These are phyloP conservation scores for Glaciozyma antarctica DNA, from an alignment of 768 basidiomycete genomes.

Conservation along the genomic window DNA sequence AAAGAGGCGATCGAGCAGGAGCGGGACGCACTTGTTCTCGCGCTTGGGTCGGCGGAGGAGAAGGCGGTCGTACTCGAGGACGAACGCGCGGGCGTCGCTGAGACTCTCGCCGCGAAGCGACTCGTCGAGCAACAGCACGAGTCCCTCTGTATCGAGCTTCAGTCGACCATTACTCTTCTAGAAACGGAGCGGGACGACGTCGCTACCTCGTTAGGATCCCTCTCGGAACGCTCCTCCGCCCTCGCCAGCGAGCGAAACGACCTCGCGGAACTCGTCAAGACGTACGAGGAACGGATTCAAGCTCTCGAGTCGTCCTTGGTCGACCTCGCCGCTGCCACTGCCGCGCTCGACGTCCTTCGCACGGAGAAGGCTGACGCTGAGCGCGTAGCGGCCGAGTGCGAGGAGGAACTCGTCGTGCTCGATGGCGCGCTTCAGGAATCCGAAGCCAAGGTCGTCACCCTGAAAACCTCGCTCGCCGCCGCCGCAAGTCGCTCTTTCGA, in stretches of 20 bases:
- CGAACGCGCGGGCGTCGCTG: no score
- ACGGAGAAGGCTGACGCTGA: background rate
- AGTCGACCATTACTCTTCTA: background rate
- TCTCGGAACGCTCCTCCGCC: no score
- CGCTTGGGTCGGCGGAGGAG: background rate
- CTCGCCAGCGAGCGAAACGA: no score
- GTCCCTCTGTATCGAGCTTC: background rate
- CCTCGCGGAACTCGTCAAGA: background rate
- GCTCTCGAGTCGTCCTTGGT: background rate
- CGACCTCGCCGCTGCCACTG: background rate
- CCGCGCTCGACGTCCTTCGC: background rate
- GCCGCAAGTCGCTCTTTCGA: background rate
- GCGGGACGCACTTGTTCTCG: background rate
- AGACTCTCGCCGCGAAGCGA: background rate
- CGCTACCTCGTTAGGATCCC: background rate
- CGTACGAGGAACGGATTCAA: background rate
- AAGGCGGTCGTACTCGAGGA: background rate
- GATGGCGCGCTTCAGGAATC: background rate
- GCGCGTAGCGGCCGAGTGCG: background rate
- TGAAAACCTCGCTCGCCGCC: background rate
- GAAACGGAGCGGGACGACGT: background rate
- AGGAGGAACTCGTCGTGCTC: background rate
- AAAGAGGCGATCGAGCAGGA: no score
- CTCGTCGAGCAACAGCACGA: background rate
- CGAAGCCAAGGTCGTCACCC: background rate